phyloP scores from a whole-genome alignment of 2,329 filamentous ascomycete genomes.

The Coniochaeta hoffmannii region DNA sequence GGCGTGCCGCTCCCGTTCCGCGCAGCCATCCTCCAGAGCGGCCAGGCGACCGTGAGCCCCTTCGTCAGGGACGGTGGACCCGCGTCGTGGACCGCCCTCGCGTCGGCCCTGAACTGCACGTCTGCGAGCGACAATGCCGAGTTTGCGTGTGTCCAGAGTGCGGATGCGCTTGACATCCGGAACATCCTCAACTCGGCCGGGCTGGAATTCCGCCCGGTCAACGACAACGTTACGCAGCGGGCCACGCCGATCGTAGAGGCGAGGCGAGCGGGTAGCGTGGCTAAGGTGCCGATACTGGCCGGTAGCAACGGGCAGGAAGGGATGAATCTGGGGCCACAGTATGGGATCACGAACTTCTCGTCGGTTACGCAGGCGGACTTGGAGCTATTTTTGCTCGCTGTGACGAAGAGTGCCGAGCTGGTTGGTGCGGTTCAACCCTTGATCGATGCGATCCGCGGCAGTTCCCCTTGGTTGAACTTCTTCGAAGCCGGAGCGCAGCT shows the following conservation, averaged over 20 bases:
- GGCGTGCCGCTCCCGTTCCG: conserved; percentile 14
- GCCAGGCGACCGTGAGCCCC: not conserved
- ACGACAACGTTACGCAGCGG: conserved; percentile 1
- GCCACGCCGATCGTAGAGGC: not conserved
- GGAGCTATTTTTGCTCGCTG: not conserved
- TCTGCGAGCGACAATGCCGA: not conserved
- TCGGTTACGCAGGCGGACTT: not conserved
- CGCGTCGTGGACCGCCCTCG: not conserved
- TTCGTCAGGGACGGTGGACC: not conserved
- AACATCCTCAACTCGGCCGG: not conserved
- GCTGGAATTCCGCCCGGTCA: not conserved
- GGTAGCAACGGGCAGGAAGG: not conserved
- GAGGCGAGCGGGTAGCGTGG: not conserved
- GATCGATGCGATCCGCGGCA: not conserved
- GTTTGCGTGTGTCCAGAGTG: not conserved
- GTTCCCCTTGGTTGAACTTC: not conserved
- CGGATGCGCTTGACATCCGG: not conserved
- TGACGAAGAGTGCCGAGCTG: not conserved
- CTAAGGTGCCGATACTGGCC: not conserved
- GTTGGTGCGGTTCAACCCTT: not conserved
- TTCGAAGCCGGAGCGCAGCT: not conserved
- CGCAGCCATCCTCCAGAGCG: not conserved
- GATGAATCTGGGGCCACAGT: not conserved
- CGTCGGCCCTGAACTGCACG: not conserved
- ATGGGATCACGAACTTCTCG: conserved; percentile 2